phyloP scores from a whole-genome alignment of 1,284 basidiomycete genomes.

The Malassezia globosa region DNA sequence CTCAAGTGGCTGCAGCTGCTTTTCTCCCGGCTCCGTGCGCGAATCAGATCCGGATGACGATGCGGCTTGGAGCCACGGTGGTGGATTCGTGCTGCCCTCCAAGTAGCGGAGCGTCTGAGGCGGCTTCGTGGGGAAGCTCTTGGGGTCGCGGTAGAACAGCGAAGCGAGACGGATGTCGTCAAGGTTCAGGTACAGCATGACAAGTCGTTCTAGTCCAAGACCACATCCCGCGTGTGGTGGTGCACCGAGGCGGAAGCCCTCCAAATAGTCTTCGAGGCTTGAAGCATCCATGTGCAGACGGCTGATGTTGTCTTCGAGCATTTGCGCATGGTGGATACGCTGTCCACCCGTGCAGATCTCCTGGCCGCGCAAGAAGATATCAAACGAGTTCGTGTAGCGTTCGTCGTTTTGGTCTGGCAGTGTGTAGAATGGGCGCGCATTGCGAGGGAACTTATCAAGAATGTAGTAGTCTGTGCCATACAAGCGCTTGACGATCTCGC shows the following conservation, averaged over 20 bases:
- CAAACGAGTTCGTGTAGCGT: constrained; percentile 40
- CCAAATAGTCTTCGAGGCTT: constrained; percentile 41
- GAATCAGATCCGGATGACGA: too few relatives aligned
- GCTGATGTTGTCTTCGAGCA: constrained; percentile 34
- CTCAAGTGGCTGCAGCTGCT: constrained; percentile 41
- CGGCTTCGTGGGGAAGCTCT: constrained; percentile 28
- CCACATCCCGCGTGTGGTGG: constrained; percentile 45
- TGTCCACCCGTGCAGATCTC: constrained; percentile 47
- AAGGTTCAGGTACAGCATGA: constrained; percentile 44
- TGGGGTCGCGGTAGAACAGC: constrained; percentile 44
- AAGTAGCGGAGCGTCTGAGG: constrained; percentile 31
- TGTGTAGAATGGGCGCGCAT: constrained; percentile 79
- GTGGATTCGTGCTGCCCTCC: constrained; percentile 36
- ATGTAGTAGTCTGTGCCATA: constrained; percentile 68
- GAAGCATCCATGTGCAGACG: constrained; percentile 25
- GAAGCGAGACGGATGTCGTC: constrained; percentile 42
- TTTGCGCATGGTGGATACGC: constrained; percentile 37
- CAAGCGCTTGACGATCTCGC: constrained; percentile 75
- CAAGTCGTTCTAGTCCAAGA: constrained; percentile 42
- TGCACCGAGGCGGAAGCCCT: constrained; percentile 42
- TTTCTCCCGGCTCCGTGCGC: constrained; percentile 14
- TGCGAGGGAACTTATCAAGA: constrained; percentile 52
- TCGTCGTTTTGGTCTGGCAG: constrained; percentile 52
- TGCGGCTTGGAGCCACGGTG: constrained; percentile 28
- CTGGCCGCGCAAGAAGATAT: constrained; percentile 43